Evolutionary conservation across 2,329 filamentous ascomycete species (phyloP).

Genomic region (Aspergillus fructus): DNA sequence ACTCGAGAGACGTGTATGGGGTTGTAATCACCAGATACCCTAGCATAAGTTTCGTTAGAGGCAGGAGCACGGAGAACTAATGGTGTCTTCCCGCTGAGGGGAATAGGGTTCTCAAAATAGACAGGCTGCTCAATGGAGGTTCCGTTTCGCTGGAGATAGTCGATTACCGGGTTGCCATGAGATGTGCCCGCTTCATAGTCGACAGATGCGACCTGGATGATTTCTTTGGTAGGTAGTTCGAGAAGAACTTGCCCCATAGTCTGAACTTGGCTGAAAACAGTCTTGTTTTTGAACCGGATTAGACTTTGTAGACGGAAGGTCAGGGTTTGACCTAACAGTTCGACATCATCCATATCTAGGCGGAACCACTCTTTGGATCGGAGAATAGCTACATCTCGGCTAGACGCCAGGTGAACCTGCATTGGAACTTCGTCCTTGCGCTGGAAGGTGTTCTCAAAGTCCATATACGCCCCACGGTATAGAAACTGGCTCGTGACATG

Average conservation of each 20-base stretch:
- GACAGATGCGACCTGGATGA: conserved; percentile 95
- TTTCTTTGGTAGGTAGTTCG: conserved; percentile 93
- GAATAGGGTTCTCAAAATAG: conserved; percentile 96
- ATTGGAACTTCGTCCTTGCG: conserved; percentile 94
- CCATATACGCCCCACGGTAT: conserved; percentile 88
- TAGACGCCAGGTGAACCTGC: conserved; percentile 82
- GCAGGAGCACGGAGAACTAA: conserved; percentile 86
- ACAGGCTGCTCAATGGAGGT: conserved; percentile 93
- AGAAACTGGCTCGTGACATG: conserved; percentile 98
- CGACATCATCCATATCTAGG: conserved; percentile 77
- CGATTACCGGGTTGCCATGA: conserved; percentile 93
- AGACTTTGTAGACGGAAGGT: conserved; percentile 94
- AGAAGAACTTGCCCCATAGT: conserved; percentile 90
- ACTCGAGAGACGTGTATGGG: conserved; percentile 97
- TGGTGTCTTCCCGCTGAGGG: conserved; percentile 86
- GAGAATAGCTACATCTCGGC: conserved; percentile 89
- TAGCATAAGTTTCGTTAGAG: conserved; percentile 96
- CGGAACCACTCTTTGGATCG: conserved; percentile 98
- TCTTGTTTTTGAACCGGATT: conserved; percentile 91
- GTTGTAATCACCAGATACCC: conserved; percentile 97
- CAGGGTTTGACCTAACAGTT: conserved; percentile 87
- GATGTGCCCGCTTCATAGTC: conserved; percentile 91
- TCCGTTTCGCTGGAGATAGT: conserved; percentile 91
- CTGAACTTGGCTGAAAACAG: conserved; percentile 85
- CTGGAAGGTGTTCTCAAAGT: conserved; percentile 98